Evolutionary conservation across 2,329 filamentous ascomycete species (phyloP), one percentile per base, ranked within the genome.

Genomic region (Bertia moriformis): DNA sequence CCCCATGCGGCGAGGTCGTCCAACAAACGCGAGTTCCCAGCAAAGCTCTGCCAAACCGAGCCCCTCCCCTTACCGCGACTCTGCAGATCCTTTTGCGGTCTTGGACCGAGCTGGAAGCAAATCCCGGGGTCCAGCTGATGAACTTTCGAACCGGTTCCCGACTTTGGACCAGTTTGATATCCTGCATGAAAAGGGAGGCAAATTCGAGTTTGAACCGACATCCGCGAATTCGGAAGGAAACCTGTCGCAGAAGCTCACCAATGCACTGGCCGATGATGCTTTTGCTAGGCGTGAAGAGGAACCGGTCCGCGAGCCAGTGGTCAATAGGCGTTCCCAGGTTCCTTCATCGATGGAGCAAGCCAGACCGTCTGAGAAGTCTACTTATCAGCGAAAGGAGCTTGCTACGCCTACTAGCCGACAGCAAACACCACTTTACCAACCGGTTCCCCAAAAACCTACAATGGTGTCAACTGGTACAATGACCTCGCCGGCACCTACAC

Each of bases 101-200:
- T 69, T 98, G 18, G 91, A 98, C 54, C 10, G 32, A 13, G 15
- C 12, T 35, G 24, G 24, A 10, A 71, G 80, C 2, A 78, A 71
- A 41, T 62, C 69, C 22, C 57, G 60, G 45, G 47, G 65, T 46
- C 50, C 62, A 18, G 63, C 63, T 4, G 68, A 72, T 13, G 89
- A 96, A 51, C 64, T 95, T 18, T 86, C 89, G 0, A 71, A 76
- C 19, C 74, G 83, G 39, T 98, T 95, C 48, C 91, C 91, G 1
- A 88, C 85, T 4, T 66, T 98, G 18, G 88, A 96, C 50, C 85
- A 96, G 48, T 98, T 98, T 52, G 80, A 89, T 3, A 65, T 98
- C 14, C 63, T 95, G 35, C 86, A 93, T 48, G 87, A 96, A 45
- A 74, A 83, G 44, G 83, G 83, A 3, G 62, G 74, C 43, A 88